Evolutionary conservation across 75 land plant species (phyloP).

Genomic region (Gnetum montanum): DNA sequence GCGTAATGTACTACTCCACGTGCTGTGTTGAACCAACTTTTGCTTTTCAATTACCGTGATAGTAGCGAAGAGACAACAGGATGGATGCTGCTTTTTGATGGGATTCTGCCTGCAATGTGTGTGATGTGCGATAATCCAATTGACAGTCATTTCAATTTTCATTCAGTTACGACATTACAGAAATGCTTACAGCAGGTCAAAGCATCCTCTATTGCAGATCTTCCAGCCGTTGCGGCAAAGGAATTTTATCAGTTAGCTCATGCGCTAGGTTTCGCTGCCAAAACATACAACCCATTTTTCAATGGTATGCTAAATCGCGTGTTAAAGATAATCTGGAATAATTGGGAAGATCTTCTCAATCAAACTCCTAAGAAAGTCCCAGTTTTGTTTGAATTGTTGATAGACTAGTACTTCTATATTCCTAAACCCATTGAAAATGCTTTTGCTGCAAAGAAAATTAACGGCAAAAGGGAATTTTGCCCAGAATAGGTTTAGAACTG

Average conservation of each 20-base stretch:
- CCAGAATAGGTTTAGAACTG: conserved; percentile 49
- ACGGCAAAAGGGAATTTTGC: conserved; percentile 30
- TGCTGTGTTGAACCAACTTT: conserved; percentile 36
- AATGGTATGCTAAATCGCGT: conserved; percentile 49
- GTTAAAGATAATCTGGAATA: conserved; percentile 89
- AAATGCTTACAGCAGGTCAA: conserved; percentile 95
- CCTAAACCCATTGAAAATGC: neutral
- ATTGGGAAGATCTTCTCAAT: conserved; percentile 95
- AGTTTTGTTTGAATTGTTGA: conserved; percentile 79
- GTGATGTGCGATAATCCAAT: conserved; percentile 65
- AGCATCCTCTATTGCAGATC: conserved; percentile 43
- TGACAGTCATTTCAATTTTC: conserved; percentile 98
- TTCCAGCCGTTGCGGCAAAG: conserved; percentile 16
- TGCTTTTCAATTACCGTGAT: conserved; percentile 11
- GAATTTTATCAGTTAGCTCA: conserved; percentile 10
- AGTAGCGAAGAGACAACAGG: neutral
- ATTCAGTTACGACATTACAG: conserved; percentile 86
- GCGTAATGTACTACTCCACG: conserved; percentile 80
- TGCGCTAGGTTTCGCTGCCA: neutral
- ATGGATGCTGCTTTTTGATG: conserved; percentile 72
- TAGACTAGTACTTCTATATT: conserved; percentile 56
- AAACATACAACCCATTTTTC: conserved; percentile 44
- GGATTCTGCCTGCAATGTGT: conserved; percentile 82
- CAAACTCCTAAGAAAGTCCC: conserved; percentile 97
- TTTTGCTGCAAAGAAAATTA: conserved; percentile 12